Evolutionary conservation across 352 stramenopile species (phyloP).

Genomic region (Pilasporangium apinafurcum): DNA sequence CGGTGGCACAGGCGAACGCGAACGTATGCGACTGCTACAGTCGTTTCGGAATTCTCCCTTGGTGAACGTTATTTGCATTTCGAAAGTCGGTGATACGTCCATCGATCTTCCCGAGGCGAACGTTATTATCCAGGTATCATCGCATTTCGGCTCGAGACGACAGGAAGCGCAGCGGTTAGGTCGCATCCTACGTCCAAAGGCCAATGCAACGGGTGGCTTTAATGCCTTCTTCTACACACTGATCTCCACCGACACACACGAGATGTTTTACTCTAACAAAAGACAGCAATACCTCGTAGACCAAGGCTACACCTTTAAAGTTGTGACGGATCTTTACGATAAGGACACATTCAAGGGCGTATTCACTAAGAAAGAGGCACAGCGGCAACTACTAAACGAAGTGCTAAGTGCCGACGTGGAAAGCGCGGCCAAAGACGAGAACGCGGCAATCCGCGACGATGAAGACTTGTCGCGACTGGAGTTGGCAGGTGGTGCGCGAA

Average conservation of each 20-base stretch:
- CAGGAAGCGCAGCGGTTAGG: constrained; percentile 99
- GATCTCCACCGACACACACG: constrained; percentile 98
- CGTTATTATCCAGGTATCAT: constrained; percentile 99
- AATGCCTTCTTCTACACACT: constrained; percentile 99
- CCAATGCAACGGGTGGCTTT: constrained; percentile 93
- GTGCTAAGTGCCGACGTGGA: constrained; percentile 79
- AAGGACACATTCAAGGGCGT: constrained; percentile 69
- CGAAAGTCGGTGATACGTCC: constrained; percentile 97
- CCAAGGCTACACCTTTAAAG: constrained; percentile 99
- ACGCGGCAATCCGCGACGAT: constrained; percentile 74
- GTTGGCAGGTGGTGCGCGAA: constrained; percentile 41
- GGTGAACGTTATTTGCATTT: constrained; percentile 89
- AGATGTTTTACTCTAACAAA: constrained; percentile 99
- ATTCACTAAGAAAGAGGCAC: constrained; percentile 75
- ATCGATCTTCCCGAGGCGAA: constrained; percentile 99
- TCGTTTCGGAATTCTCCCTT: constrained; percentile 80
- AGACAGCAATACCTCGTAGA: constrained; percentile 99
- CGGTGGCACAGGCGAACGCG: constrained; percentile 92
- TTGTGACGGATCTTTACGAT: constrained; percentile 94
- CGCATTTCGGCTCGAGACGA: constrained; percentile 97
- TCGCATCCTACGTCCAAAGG: constrained; percentile 98
- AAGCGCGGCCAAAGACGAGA: constrained; percentile 77
- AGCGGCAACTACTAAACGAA: constrained; percentile 70
- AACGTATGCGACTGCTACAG: constrained; percentile 84
- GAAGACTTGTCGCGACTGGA: constrained; percentile 75